A percentile compares a stretch with the other conserved stretches of the same genome.
phyloP scores from a whole-genome alignment of 108 stramenopile species.

The Pseudonitzschia multiseries region DNA sequence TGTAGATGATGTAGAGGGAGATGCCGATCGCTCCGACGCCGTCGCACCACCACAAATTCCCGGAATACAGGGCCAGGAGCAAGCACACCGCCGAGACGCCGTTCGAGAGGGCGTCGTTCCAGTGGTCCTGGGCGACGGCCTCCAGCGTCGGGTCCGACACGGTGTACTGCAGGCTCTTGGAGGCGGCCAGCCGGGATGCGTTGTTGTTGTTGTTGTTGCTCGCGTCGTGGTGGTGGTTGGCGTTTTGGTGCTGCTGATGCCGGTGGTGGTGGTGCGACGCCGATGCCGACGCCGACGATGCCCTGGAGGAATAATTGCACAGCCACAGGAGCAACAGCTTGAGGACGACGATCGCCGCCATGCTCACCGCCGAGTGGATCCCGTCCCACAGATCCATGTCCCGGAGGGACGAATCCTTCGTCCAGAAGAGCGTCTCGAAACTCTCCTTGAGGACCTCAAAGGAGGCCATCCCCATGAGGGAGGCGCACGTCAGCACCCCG shows the following conservation, averaged over 20 bases:
- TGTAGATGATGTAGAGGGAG: constrained; percentile 87
- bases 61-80: constrained; percentile 55
- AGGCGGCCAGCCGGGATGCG: not conserved
- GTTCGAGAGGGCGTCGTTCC: constrained; percentile 91
- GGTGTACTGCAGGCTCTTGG: constrained; percentile 42
- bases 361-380: constrained; percentile 57
- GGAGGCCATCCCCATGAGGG: constrained; percentile 92
- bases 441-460: constrained; percentile 87
- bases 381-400: constrained; percentile 41
- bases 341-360: constrained; percentile 77
- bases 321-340: constrained; percentile 66
- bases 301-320: constrained; percentile 50
- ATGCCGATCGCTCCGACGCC: constrained; percentile 91
- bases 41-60: constrained; percentile 79
- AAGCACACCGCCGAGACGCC: constrained; percentile 83
- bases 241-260: too few species aligned
- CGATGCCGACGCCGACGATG: too few species aligned
- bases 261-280: too few species aligned
- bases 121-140: constrained; percentile 92
- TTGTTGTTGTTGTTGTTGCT: not conserved
- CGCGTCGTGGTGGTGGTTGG: too few species aligned
- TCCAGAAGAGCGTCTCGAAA: constrained; percentile 41
- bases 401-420: constrained; percentile 33
- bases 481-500: constrained; percentile 90
- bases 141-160: constrained; percentile 68